Evolutionary conservation across 2,329 filamentous ascomycete genomes (phyloP).

Genomic region (Colletotrichum sp.): DNA sequence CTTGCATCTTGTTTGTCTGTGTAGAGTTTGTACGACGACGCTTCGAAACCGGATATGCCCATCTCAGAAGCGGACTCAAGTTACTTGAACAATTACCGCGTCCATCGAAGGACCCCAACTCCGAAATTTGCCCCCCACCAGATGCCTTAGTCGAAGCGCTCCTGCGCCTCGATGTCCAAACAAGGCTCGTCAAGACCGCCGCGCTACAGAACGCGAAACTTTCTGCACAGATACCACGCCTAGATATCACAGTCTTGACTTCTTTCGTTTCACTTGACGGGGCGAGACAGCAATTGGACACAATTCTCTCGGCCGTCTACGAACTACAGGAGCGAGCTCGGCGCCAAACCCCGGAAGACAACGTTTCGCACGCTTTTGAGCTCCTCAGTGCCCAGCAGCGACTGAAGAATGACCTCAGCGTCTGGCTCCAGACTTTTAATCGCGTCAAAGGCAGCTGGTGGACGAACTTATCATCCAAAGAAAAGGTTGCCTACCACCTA

Average conservation of each 20-base stretch:
- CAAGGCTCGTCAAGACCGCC: slow-evolving; percentile 24
- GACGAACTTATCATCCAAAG: slow-evolving; percentile 17
- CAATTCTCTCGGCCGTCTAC: neutral
- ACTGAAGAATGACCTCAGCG: slow-evolving; percentile 2
- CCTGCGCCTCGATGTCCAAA: slow-evolving; percentile 31
- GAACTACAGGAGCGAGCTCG: neutral
- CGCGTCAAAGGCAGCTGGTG: slow-evolving; percentile 21
- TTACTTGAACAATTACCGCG: slow-evolving; percentile 31
- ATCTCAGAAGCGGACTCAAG: slow-evolving; percentile 47
- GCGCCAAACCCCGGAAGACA: neutral
- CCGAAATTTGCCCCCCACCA: slow-evolving; percentile 30
- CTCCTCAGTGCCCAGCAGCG: neutral
- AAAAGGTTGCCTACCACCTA: slow-evolving; percentile 22
- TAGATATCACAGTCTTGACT: neutral
- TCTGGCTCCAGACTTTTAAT: slow-evolving; percentile 29
- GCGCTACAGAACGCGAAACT: neutral
- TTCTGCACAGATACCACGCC: neutral
- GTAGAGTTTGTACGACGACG: slow-evolving; percentile 40
- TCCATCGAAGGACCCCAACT: neutral
- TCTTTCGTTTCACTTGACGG: neutral
- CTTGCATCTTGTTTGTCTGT: slow-evolving; percentile 39
- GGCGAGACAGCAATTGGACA: slow-evolving; percentile 1
- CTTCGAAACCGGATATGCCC: slow-evolving; percentile 38
- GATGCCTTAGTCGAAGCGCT: slow-evolving; percentile 49
- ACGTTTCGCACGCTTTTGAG: neutral